phyloP scores from a whole-genome alignment of 805 yeast genomes.

The Monosporozyma servazzii region DNA sequence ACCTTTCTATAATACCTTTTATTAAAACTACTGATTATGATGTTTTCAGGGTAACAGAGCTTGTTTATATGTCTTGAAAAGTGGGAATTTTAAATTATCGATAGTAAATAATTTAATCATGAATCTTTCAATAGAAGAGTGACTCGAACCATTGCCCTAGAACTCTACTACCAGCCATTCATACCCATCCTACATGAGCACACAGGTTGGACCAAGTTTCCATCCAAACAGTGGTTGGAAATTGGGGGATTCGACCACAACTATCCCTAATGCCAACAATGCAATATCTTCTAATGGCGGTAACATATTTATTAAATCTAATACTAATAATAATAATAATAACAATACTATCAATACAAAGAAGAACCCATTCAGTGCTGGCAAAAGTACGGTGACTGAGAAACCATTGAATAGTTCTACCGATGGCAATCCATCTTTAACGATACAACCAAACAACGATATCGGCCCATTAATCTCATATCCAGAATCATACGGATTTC shows the following conservation, averaged over 20 bases:
- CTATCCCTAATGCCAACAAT: not conserved
- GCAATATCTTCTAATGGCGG: not conserved
- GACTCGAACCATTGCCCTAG: not conserved
- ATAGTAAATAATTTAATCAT: too few relatives aligned
- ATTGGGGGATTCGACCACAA: not conserved
- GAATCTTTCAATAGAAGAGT: too few relatives aligned
- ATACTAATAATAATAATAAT: not conserved
- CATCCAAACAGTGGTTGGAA: not conserved
- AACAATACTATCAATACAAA: not conserved
- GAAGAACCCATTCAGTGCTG: not conserved
- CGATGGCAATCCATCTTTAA: slow-evolving; percentile 1
- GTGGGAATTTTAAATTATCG: too few relatives aligned
- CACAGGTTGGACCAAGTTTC: not conserved
- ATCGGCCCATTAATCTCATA: slow-evolving; percentile 21
- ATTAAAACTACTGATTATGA: too few relatives aligned
- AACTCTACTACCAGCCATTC: not conserved
- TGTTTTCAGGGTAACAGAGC: not conserved
- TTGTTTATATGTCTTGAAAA: not conserved
- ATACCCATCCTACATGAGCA: not conserved
- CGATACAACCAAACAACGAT: not conserved
- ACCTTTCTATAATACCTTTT: too few relatives aligned
- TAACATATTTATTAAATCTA: not conserved
- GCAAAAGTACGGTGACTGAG: not conserved
- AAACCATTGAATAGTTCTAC: not conserved
- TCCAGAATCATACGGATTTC: slow-evolving; percentile 20